A percentile compares a stretch with the other conserved stretches of the same genome.
Conservation (phyloP, 176 grass and related monocot genomes). For the Pharus latifolius region DNA sequence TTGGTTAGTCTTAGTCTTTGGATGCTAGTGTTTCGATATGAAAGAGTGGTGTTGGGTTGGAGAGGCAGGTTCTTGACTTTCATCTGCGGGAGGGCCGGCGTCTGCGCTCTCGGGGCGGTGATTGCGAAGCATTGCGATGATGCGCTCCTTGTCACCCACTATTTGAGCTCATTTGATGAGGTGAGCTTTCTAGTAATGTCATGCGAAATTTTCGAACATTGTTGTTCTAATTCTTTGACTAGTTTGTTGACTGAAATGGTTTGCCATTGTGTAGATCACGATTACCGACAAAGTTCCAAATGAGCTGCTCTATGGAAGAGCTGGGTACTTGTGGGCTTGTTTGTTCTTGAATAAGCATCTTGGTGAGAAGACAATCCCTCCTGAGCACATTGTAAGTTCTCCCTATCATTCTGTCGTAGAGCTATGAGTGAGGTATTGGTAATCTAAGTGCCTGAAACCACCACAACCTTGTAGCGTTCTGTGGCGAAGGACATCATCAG, state of each 20-base stretch:
- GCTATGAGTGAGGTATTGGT: background rate
- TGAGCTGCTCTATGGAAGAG: constrained; percentile 81
- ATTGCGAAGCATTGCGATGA: constrained; percentile 44
- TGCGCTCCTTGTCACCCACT: constrained; percentile 34
- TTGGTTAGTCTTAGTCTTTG: background rate
- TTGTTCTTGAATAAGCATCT: constrained; percentile 88
- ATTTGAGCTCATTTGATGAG: constrained; percentile 71
- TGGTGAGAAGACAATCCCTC: constrained; percentile 39
- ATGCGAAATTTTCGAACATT: background rate
- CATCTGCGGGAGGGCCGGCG: constrained; percentile 72
- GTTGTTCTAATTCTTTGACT: too few species aligned
- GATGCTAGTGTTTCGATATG: constrained; percentile 1
- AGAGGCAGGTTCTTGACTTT: constrained; percentile 81
- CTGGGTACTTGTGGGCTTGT: constrained; percentile 89
- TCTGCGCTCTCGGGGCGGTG: constrained; percentile 75
- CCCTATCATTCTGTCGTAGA: background rate
- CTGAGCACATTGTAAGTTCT: constrained; percentile 39
- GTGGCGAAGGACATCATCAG: constrained; percentile 55
- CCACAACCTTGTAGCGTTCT: constrained; percentile 26
- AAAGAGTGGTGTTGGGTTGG: constrained; percentile 1
- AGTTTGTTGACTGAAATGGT: background rate
- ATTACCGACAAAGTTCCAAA: constrained; percentile 55
- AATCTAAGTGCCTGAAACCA: constrained; percentile 6
- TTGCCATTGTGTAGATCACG: constrained; percentile 44
- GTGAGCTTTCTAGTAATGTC: constrained; percentile 21